These are phyloP conservation scores for Colletotrichum cordylinicola DNA, from an alignment of 2,329 filamentous ascomycete genomes.

Conservation along the genomic window DNA sequence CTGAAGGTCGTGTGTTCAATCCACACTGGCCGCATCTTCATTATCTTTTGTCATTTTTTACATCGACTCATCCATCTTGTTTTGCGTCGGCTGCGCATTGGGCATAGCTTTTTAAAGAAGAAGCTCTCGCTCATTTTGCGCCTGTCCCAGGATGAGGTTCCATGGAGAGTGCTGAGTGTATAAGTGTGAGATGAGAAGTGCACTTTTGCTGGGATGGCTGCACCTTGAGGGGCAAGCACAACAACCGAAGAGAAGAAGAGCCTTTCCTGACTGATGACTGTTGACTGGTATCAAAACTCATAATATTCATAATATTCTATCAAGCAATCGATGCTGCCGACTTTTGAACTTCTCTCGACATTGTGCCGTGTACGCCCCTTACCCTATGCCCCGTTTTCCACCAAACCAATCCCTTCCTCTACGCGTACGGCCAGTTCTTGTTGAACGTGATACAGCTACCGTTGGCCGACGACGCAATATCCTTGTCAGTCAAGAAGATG, in stretches of 20 bases:
- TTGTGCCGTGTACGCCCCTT: neutral
- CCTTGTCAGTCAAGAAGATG: slow-evolving; percentile 38
- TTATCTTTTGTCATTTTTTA: neutral
- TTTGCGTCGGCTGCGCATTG: neutral
- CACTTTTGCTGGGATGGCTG: neutral
- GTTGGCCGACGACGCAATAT: slow-evolving; percentile 37
- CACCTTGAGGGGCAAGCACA: neutral
- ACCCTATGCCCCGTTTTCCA: neutral
- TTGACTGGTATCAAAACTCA: neutral
- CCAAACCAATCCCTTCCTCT: neutral
- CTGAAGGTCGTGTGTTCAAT: too few relatives aligned
- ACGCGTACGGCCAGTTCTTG: slow-evolving; percentile 41
- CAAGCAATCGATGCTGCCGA: neutral
- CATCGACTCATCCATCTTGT: neutral
- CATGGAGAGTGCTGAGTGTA: neutral
- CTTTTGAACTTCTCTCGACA: neutral
- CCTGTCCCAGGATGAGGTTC: neutral
- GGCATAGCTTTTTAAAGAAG: too few relatives aligned
- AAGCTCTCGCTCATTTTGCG: neutral
- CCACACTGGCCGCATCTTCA: slow-evolving; percentile 16
- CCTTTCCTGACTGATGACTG: neutral
- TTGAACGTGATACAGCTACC: slow-evolving; percentile 37
- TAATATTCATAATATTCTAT: neutral
- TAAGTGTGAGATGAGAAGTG: neutral
- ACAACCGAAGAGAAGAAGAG: too few relatives aligned